These are phyloP conservation scores for Physocladia obscura DNA, from an alignment of 192 early-diverging fungal genomes.

Conservation along the genomic window DNA sequence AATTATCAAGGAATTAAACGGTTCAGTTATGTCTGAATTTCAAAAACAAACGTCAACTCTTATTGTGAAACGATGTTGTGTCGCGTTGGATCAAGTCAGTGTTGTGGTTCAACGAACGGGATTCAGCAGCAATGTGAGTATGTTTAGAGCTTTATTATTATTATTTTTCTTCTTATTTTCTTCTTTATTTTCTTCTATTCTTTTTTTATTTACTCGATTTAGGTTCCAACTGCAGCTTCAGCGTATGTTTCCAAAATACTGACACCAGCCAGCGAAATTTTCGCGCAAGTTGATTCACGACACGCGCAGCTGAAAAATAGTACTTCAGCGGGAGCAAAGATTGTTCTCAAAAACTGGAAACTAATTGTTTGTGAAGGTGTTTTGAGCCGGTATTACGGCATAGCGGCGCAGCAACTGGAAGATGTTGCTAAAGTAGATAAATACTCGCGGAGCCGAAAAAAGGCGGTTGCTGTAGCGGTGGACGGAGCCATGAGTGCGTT, in stretches of 20 bases:
- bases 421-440: conserved; percentile 18
- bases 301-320: not conserved
- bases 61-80: conserved; percentile 15
- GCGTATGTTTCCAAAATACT: conserved; percentile 22
- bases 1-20: not conserved
- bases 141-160: not conserved
- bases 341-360: not conserved
- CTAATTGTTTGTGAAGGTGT: conserved; percentile 6
- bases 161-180: not conserved
- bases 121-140: conserved; percentile 20
- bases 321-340: not conserved
- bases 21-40: not conserved
- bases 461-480: not conserved
- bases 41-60: not conserved
- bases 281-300: not conserved
- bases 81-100: conserved; percentile 21
- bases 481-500: conserved; percentile 6
- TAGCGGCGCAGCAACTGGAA: conserved; percentile 20
- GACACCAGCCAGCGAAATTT: conserved; percentile 20
- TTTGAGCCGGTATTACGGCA: not conserved
- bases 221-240: conserved; percentile 12
- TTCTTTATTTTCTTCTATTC: not conserved
- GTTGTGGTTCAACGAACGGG: conserved; percentile 22
- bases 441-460: not conserved
- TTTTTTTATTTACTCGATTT: not conserved